Conservation (phyloP, 1,139 yeast genomes). For the Scheffersomyces segobiensis region DNA sequence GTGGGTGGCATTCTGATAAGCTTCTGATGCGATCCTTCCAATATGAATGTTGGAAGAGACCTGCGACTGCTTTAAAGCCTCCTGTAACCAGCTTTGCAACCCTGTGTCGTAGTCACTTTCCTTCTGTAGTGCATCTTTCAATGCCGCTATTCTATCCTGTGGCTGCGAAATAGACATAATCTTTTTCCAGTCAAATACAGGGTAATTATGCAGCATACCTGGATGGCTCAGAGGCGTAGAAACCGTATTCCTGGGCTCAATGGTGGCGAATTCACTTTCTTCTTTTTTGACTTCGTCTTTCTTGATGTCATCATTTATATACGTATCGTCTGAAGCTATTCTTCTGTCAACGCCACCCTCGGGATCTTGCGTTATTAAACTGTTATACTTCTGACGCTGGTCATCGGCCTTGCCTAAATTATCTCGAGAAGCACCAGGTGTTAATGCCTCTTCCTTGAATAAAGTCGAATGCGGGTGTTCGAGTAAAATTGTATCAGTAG, state of each 20-base stretch:
- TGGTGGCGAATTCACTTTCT: background rate
- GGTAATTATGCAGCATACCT: slow-evolving; percentile 21
- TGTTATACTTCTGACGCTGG: slow-evolving; percentile 20
- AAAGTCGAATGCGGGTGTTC: slow-evolving; percentile 24
- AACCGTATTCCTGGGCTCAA: slow-evolving; percentile 2
- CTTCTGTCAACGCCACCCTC: slow-evolving; percentile 2
- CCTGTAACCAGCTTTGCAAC: slow-evolving; percentile 46
- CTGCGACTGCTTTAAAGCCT: slow-evolving; percentile 37
- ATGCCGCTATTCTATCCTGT: slow-evolving; percentile 38
- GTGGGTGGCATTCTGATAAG: slow-evolving; percentile 50
- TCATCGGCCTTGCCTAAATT: slow-evolving; percentile 7
- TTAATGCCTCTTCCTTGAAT: slow-evolving; percentile 34
- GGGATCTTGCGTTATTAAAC: slow-evolving; percentile 16
- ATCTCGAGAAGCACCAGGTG: slow-evolving; percentile 26
- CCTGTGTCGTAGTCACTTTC: slow-evolving; percentile 48
- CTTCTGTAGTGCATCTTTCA: slow-evolving; percentile 41
- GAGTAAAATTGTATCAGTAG: slow-evolving; percentile 32
- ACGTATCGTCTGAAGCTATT: slow-evolving; percentile 4
- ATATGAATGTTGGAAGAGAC: slow-evolving; percentile 40
- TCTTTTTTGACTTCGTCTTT: background rate
- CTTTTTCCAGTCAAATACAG: slow-evolving; percentile 45
- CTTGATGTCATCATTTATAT: background rate
- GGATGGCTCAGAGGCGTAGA: slow-evolving; percentile 1
- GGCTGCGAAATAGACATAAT: slow-evolving; percentile 48
- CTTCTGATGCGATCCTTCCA: slow-evolving; percentile 47